These are phyloP conservation scores for Platanthera zijinensis DNA, from an alignment of 106 monocot genomes.

Conservation along the genomic window DNA sequence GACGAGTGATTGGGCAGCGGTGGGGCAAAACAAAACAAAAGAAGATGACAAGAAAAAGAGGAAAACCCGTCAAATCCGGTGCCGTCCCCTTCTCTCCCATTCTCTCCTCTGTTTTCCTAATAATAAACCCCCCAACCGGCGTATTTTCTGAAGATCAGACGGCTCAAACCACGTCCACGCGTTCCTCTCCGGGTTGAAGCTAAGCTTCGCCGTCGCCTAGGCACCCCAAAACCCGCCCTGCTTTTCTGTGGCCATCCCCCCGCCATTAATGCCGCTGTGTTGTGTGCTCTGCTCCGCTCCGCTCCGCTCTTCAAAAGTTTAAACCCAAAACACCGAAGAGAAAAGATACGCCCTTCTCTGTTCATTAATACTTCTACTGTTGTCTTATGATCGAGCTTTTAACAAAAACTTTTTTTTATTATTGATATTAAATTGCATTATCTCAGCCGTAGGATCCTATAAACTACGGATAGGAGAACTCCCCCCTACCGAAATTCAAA, in stretches of 20 bases:
- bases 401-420: neutral
- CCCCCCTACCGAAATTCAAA: too few relatives aligned
- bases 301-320: neutral
- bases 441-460: too few relatives aligned
- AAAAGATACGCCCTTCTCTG: neutral
- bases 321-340: neutral
- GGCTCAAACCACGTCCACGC: neutral
- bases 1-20: slow-evolving; percentile 6
- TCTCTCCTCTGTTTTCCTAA: neutral
- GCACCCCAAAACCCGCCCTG: slow-evolving; percentile 8
- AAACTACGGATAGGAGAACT: too few relatives aligned
- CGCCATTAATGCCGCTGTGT: slow-evolving; percentile 5
- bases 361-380: neutral
- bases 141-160: neutral
- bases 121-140: neutral
- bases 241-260: slow-evolving; percentile 4
- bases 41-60: slow-evolving; percentile 9
- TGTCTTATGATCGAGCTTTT: neutral
- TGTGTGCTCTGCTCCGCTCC: neutral
- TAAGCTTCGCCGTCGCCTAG: neutral
- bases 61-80: slow-evolving; percentile 11
- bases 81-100: neutral
- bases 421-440: neutral
- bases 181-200: neutral
- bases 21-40: slow-evolving; percentile 7